Evolutionary conservation across 1,139 yeast genomes (phyloP), one percentile per base, ranked within the genome.

Genomic region (Spathaspora sp.): DNA sequence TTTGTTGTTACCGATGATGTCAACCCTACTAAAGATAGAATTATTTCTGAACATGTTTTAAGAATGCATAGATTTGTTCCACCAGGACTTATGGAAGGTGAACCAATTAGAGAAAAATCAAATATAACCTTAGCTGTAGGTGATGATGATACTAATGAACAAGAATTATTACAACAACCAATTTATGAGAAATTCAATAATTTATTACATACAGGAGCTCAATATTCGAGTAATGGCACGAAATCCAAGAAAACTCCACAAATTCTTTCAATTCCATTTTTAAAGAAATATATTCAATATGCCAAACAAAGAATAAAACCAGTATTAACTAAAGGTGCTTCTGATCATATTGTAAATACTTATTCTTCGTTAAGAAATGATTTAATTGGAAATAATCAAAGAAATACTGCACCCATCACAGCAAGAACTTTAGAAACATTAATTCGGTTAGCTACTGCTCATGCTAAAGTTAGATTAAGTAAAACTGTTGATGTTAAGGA

Each of bases 1-100:
- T 93, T 93, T 62, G 96, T 95, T 45, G 98, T 93, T 7, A 95
- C 98, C 0, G 99, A 93, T 67, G 97, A 93, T 60, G 89, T 91
- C 26, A 83, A 89, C 51, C 95, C 90, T 51, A 78, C 81, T 15
- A 82, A 86, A 57, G 99, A 93, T 63, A 79, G 98, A 61, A 73
- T 84, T 38, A 87, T 93, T 56, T 86, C 96, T 54, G 98, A 93
- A 64, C 99, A 93, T 68, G 98, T 95, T 33, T 75, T 95, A 63
- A 80, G 95, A 63, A 89, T 95, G 84, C 99, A 93, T 65, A 78
- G 97, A 63, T 93, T 80, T 60, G 68, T 90, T 39, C 95, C 97
- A 8, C 86, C 89, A 2, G 99, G 99, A 0, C 79, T 86, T 51
- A 78, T 86, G 49, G 98, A 90, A 69, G 99, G 99, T 47, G 95